Percentiles rank a stretch among this genome's conserved stretches.
Evolutionary conservation across 176 grass and related monocot species (phyloP).

Genomic region (Rhynchospora pubera): DNA sequence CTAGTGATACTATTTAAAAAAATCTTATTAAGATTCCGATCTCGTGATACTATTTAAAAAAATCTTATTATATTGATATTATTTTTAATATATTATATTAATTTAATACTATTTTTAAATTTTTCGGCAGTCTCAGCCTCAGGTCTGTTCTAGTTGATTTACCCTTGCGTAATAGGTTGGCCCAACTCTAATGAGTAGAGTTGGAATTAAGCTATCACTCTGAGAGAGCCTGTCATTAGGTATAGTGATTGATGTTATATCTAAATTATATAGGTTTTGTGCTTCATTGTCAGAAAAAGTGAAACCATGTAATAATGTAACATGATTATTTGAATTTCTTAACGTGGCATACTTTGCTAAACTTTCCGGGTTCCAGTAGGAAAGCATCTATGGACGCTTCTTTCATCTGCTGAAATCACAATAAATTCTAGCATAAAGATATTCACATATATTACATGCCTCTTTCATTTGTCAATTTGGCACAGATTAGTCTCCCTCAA

Average conservation of each 20-base stretch:
- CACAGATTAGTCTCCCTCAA: neutral
- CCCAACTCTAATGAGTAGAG: no score
- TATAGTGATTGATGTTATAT: neutral
- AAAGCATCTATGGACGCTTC: neutral
- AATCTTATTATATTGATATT: no score
- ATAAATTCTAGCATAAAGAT: neutral
- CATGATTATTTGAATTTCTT: neutral
- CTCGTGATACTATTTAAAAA: no score
- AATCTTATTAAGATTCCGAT: no score
- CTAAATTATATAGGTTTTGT: neutral
- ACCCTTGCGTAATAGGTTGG: no score
- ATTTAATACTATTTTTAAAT: no score
- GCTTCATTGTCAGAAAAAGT: neutral
- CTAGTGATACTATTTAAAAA: no score
- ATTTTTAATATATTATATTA: no score
- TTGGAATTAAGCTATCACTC: neutral
- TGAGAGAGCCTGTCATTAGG: neutral
- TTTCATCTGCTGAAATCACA: neutral
- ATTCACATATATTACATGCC: neutral
- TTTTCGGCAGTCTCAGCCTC: no score
- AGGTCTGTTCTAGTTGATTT: no score
- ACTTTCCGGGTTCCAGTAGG: neutral
- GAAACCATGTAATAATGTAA: neutral
- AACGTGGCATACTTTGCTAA: neutral
- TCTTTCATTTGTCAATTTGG: conserved; percentile 3